Evolutionary conservation across 2,329 filamentous ascomycete genomes (phyloP).

Genomic region (Geosmithia morbida): DNA sequence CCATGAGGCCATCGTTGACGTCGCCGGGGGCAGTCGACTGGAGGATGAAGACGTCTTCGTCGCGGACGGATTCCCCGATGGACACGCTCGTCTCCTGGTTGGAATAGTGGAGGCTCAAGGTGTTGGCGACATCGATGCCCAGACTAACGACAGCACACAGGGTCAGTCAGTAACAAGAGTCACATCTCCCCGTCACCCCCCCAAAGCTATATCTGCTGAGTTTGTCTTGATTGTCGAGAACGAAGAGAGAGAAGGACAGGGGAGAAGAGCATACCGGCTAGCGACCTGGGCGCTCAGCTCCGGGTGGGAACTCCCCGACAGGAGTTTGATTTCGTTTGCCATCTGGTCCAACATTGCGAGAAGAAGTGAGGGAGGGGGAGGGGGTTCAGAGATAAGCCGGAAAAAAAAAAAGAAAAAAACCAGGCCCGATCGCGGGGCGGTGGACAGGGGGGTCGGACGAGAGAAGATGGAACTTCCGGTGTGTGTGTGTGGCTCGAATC

Average conservation of each 20-base stretch:
- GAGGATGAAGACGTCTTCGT: slow-evolving; percentile 97
- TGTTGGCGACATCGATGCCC: slow-evolving; percentile 65
- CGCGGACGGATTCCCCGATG: slow-evolving; percentile 88
- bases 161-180: background rate
- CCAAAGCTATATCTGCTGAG: no score
- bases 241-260: background rate
- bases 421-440: background rate
- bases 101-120: slow-evolving; percentile 70
- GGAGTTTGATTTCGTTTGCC: slow-evolving; percentile 39
- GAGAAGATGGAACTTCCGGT: background rate
- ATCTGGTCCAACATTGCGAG: slow-evolving; percentile 25
- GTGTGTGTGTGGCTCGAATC: background rate
- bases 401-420: background rate
- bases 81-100: slow-evolving; percentile 84
- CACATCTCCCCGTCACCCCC: no score
- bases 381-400: background rate
- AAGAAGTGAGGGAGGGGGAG: slow-evolving; percentile 3
- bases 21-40: slow-evolving; percentile 91
- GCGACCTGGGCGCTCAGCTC: slow-evolving; percentile 31
- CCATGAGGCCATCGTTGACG: slow-evolving; percentile 97
- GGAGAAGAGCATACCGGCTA: slow-evolving; percentile 19
- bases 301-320: slow-evolving; percentile 33
- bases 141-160: no score
- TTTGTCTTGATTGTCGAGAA: background rate
- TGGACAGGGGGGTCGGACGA: background rate